A percentile compares a stretch with the other conserved stretches of the same genome.
These are phyloP conservation scores for Termitomyces sp. DNA, from an alignment of 768 basidiomycete species.

Conservation along the genomic window DNA sequence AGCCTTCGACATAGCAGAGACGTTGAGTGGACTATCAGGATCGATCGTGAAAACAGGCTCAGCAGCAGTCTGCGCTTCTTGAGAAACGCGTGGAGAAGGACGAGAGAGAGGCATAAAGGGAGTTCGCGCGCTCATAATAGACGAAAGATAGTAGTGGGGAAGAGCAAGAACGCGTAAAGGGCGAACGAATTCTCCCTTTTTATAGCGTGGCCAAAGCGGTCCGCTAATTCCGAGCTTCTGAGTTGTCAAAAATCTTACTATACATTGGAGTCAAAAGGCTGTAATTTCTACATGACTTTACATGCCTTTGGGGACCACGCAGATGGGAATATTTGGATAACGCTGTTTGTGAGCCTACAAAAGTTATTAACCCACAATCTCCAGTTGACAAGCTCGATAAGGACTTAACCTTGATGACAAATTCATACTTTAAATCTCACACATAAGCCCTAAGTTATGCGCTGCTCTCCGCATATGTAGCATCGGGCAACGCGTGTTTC, in stretches of 20 bases:
- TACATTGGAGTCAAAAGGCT: not conserved
- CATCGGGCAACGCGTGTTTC: not conserved
- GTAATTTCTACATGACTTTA: not conserved
- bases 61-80: not conserved
- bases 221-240: not conserved
- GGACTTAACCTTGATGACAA: not conserved
- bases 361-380: not conserved
- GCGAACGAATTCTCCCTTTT: not conserved
- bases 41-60: not conserved
- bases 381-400: not conserved
- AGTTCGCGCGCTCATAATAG: constrained; percentile 14
- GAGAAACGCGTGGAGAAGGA: not conserved
- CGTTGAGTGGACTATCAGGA: not conserved
- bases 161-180: not conserved
- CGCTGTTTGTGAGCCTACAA: not conserved
- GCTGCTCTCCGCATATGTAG: not conserved
- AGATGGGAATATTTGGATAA: not conserved
- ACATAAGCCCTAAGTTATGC: too few species aligned
- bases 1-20: not conserved
- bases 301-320: not conserved
- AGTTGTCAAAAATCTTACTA: too few species aligned
- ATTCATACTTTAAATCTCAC: too few species aligned
- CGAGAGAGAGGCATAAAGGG: constrained; percentile 12
- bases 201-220: not conserved
- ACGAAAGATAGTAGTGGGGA: not conserved